Evolutionary conservation across 768 basidiomycete genomes (phyloP).

Genomic region (Clathrus columnatus): DNA sequence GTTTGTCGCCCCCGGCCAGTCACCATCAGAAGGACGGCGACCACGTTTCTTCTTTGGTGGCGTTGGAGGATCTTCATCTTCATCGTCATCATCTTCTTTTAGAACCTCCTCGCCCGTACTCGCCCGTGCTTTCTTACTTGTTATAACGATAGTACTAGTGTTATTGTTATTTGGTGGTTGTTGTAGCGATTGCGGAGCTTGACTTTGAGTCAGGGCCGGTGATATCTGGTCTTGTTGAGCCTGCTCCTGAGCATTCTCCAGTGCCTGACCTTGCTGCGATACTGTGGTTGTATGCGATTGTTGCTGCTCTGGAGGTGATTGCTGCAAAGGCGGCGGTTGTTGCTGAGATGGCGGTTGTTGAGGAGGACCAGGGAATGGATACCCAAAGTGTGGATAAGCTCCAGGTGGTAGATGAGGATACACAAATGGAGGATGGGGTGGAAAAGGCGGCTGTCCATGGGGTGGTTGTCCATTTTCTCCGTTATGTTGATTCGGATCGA

Average conservation of each 20-base stretch:
- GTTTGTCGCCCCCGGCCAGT: conserved; percentile 4
- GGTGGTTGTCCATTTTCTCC: background rate
- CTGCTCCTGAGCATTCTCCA: background rate
- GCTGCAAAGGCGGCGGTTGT: background rate
- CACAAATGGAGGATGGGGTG: conserved; percentile 6
- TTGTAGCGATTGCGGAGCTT: background rate
- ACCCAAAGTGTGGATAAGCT: conserved; percentile 9
- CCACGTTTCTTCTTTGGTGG: conserved; percentile 8
- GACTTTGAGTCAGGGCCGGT: background rate
- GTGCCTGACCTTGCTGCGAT: background rate
- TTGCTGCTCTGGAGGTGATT: background rate
- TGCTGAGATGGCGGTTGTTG: background rate
- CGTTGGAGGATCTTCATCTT: conserved; percentile 9
- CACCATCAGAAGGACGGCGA: conserved; percentile 7
- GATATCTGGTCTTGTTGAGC: background rate
- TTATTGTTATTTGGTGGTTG: background rate
- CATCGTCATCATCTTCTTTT: conserved; percentile 6
- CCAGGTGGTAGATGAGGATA: conserved; percentile 9
- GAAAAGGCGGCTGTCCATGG: conserved; percentile 7
- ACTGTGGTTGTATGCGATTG: background rate
- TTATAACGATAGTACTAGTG: background rate
- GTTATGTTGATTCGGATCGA: conserved; percentile 2
- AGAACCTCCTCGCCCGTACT: background rate
- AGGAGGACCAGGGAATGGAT: conserved; percentile 6
- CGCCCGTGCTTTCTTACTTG: background rate